phyloP scores from a whole-genome alignment of 2,329 filamentous ascomycete species.

The Dothideomycetes sp. region DNA sequence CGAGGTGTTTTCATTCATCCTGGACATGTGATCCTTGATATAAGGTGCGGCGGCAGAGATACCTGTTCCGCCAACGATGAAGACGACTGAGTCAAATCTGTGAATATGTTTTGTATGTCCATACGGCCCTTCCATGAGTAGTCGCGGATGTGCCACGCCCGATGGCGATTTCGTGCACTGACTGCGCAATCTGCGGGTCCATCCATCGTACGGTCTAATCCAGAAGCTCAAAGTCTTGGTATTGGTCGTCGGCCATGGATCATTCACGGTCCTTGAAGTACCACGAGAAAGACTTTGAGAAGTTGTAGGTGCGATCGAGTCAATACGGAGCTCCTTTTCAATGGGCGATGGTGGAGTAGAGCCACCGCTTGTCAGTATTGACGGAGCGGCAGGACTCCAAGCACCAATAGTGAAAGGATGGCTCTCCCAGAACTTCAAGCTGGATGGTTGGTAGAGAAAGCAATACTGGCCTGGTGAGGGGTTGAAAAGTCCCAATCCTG shows the following conservation, averaged over 20 bases:
- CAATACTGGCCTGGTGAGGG: slow-evolving; percentile 24
- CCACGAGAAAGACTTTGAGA: background rate
- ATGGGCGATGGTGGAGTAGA: background rate
- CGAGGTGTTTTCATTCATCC: background rate
- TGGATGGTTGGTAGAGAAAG: slow-evolving; percentile 41
- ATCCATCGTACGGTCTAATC: slow-evolving; percentile 40
- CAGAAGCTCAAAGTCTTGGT: slow-evolving; percentile 30
- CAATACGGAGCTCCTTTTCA: background rate
- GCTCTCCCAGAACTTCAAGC: slow-evolving; percentile 36
- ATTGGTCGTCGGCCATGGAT: background rate
- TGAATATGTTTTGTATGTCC: slow-evolving; percentile 31
- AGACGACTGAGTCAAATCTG: slow-evolving; percentile 27
- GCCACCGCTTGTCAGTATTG: background rate
- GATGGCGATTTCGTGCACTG: slow-evolving; percentile 19
- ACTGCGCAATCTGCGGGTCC: slow-evolving; percentile 35
- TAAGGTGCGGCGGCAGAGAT: slow-evolving; percentile 31
- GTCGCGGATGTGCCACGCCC: slow-evolving; percentile 18
- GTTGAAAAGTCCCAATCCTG: slow-evolving; percentile 17
- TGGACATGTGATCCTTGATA: slow-evolving; percentile 8
- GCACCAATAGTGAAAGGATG: slow-evolving; percentile 41
- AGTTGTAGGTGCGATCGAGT: background rate
- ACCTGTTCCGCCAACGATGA: slow-evolving; percentile 39
- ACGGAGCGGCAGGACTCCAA: slow-evolving; percentile 12
- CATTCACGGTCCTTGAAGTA: background rate
- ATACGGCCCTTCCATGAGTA: slow-evolving; percentile 42